A percentile compares a stretch with the other conserved stretches of the same genome.
Evolutionary conservation across 805 yeast genomes (phyloP).

Genomic region (Vanderwaltozyma verrucispora): DNA sequence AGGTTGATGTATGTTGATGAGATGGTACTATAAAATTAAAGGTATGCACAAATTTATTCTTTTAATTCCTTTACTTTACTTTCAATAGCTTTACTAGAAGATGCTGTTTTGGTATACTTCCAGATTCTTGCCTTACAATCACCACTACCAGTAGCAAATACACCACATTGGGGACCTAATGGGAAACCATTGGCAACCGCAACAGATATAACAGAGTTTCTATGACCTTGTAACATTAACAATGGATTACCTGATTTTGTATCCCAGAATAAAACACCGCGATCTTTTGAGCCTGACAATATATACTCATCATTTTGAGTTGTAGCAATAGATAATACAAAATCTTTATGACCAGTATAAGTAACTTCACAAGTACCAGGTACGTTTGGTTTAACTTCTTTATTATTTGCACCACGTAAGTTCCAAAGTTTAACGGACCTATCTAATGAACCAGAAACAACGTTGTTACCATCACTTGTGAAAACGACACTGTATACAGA

Average conservation of each 20-base stretch:
- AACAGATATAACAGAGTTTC: slow-evolving; percentile 90
- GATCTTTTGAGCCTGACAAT: slow-evolving; percentile 89
- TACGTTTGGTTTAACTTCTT: slow-evolving; percentile 29
- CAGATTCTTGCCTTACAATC: slow-evolving; percentile 96
- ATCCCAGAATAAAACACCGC: slow-evolving; percentile 97
- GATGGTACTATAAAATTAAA: no score
- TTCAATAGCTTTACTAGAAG: slow-evolving; percentile 1
- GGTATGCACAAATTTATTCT: slow-evolving; percentile 3
- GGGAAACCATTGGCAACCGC: slow-evolving; percentile 76
- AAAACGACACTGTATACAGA: slow-evolving; percentile 92
- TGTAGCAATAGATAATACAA: slow-evolving; percentile 86
- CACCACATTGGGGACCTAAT: slow-evolving; percentile 48
- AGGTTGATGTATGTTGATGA: no score
- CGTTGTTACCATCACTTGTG: slow-evolving; percentile 82
- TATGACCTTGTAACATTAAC: slow-evolving; percentile 93
- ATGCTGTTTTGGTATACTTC: slow-evolving; percentile 48
- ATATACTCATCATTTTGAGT: slow-evolving; percentile 90
- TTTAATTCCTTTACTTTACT: slow-evolving; percentile 12
- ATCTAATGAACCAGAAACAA: slow-evolving; percentile 91
- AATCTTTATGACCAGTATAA: slow-evolving; percentile 92
- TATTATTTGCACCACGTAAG: slow-evolving; percentile 34
- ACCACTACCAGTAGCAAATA: slow-evolving; percentile 96
- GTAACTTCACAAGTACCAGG: slow-evolving; percentile 75
- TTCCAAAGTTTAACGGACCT: slow-evolving; percentile 96
- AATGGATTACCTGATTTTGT: slow-evolving; percentile 83